A percentile compares a stretch with the other conserved stretches of the same genome.
These are phyloP conservation scores for Spirogloea muscicola DNA, from an alignment of 139 green algal species.

Conservation along the genomic window DNA sequence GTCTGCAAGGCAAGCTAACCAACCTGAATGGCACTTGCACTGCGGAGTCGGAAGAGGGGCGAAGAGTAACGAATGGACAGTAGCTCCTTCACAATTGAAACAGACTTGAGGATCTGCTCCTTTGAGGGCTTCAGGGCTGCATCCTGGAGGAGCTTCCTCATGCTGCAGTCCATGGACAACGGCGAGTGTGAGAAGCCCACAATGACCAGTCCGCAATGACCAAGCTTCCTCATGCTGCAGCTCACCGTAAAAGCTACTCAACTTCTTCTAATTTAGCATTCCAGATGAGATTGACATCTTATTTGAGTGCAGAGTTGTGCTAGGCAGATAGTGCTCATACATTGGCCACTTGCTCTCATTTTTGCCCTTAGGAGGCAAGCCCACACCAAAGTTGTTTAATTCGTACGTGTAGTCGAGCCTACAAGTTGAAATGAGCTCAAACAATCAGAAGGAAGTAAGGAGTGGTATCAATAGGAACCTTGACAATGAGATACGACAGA, in stretches of 20 bases:
- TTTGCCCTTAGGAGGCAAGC: conserved; percentile 66
- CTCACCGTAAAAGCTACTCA: not conserved
- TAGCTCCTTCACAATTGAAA: conserved; percentile 27
- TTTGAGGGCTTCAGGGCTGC: not conserved
- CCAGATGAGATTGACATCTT: not conserved
- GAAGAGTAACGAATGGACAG: conserved; percentile 51
- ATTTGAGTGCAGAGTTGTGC: no score
- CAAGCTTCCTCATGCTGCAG: not conserved
- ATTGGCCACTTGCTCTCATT: conserved; percentile 60
- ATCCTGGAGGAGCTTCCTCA: conserved; percentile 32
- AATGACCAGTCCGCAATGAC: not conserved
- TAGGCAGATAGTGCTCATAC: no score
- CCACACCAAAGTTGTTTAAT: conserved; percentile 74
- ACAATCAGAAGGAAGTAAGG: no score
- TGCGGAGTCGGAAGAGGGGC: conserved; percentile 71
- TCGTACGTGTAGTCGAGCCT: conserved; percentile 71
- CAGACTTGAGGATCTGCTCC: conserved; percentile 22
- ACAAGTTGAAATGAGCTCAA: no score
- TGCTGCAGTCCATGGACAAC: conserved; percentile 28
- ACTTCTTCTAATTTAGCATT: no score
- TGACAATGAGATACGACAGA: no score
- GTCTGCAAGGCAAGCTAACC: not conserved
- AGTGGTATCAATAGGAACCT: no score
- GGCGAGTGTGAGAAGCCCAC: not conserved
- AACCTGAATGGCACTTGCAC: conserved; percentile 39